These are phyloP conservation scores for Dipteronia dyeriana DNA, from an alignment of 345 rosid genomes.

Conservation along the genomic window DNA sequence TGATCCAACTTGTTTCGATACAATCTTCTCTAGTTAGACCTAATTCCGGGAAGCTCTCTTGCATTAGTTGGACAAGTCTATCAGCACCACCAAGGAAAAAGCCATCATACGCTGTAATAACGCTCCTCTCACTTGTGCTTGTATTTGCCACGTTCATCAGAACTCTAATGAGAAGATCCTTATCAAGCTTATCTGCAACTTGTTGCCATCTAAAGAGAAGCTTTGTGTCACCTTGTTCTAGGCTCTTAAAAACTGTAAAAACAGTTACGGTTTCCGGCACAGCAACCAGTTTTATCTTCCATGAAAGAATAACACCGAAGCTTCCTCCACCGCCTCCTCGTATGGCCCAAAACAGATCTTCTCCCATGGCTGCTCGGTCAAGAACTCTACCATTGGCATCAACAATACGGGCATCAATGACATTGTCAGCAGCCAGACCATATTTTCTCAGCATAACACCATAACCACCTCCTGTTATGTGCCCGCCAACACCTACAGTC, in stretches of 20 bases:
- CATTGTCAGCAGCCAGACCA: background rate
- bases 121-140: slow-evolving; percentile 27
- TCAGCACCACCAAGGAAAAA: slow-evolving; percentile 44
- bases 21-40: slow-evolving; percentile 53
- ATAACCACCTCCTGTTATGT: background rate
- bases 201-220: background rate
- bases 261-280: slow-evolving; percentile 51
- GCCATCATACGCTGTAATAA: slow-evolving; percentile 28
- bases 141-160: slow-evolving; percentile 21
- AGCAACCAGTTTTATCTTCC: slow-evolving; percentile 64
- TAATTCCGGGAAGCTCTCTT: slow-evolving; percentile 52
- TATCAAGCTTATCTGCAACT: slow-evolving; percentile 6
- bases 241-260: background rate
- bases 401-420: background rate
- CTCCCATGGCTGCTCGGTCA: background rate
- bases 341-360: background rate
- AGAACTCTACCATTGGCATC: background rate
- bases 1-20: slow-evolving; percentile 62
- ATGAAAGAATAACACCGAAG: slow-evolving; percentile 37
- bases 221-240: background rate
- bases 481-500: background rate
- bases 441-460: background rate
- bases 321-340: background rate
- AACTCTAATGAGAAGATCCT: slow-evolving; percentile 26
- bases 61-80: slow-evolving; percentile 39